Conservation (phyloP, 352 stramenopile species). For the Phytophthora pluvialis region DNA sequence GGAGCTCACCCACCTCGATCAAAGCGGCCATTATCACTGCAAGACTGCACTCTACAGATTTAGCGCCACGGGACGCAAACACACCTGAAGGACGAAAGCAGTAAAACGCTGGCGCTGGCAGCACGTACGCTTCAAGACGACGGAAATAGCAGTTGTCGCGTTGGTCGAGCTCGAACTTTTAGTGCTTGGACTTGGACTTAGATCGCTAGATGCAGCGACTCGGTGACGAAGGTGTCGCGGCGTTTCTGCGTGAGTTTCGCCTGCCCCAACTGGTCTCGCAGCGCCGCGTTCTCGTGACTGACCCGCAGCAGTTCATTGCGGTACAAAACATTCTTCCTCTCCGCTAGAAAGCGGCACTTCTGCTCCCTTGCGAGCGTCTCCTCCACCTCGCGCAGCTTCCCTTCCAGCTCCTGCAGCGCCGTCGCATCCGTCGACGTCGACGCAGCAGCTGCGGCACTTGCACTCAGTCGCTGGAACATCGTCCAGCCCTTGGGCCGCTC, state of each 20-base stretch:
- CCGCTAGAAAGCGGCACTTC: conserved; percentile 74
- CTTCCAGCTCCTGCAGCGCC: conserved; percentile 41
- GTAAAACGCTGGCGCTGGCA: background rate
- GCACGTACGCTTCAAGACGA: background rate
- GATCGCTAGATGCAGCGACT: conserved; percentile 52
- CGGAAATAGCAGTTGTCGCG: background rate
- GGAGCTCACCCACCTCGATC: conserved; percentile 5
- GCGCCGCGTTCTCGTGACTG: conserved; percentile 59
- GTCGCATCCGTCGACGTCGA: conserved; percentile 1
- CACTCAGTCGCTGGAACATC: conserved; percentile 50
- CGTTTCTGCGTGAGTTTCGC: conserved; percentile 26
- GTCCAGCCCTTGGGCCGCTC: conserved; percentile 39
- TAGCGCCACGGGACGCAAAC: background rate
- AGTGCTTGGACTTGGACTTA: conserved; percentile 7
- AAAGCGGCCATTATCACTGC: conserved; percentile 11
- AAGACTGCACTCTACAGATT: background rate
- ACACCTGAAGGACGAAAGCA: background rate
- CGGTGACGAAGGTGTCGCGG: conserved; percentile 34
- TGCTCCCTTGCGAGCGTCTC: conserved; percentile 59
- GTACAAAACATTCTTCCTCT: conserved; percentile 82
- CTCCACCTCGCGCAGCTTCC: conserved; percentile 40
- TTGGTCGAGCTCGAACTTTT: background rate
- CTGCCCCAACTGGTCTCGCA: conserved; percentile 49
- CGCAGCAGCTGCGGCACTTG: conserved; percentile 23
- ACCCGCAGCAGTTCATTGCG: conserved; percentile 66